Conservation (phyloP, 1,139 yeast species). For the Candida dubliniensis region DNA sequence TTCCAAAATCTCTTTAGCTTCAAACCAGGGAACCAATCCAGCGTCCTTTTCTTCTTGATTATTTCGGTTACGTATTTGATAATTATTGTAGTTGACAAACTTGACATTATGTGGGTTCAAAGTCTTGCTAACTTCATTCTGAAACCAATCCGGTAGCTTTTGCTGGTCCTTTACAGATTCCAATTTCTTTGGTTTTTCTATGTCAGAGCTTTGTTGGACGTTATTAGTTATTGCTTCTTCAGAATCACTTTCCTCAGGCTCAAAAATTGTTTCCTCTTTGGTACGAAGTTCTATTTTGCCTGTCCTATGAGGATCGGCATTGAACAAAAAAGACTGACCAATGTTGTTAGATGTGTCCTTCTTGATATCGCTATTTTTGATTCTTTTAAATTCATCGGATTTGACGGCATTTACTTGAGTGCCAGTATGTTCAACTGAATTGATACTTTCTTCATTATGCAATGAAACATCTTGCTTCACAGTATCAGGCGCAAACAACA, state of each 20-base stretch:
- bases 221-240: conserved; percentile 6
- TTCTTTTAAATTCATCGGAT: not conserved
- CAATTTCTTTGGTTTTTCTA: conserved; percentile 2
- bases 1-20: conserved; percentile 30
- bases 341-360: conserved; percentile 1
- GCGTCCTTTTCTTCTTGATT: conserved; percentile 45
- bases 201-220: not conserved
- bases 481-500: conserved; percentile 12
- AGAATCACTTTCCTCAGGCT: conserved; percentile 10
- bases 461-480: not conserved
- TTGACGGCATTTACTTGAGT: not conserved
- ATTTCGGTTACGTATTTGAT: conserved; percentile 9
- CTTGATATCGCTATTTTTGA: not conserved
- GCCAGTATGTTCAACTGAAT: not conserved
- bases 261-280: conserved; percentile 7
- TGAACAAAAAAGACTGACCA: conserved; percentile 13
- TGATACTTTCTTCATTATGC: not conserved
- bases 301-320: conserved; percentile 8
- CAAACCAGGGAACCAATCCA: conserved; percentile 52
- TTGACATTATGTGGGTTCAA: conserved; percentile 16
- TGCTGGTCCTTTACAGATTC: conserved; percentile 6
- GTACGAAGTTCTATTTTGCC: conserved; percentile 7
- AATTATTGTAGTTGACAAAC: conserved; percentile 10
- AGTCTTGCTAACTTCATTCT: conserved; percentile 18
- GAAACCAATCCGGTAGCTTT: conserved; percentile 36